phyloP scores from a whole-genome alignment of 148 eudicot species.

The Rhododendron mucronatum region DNA sequence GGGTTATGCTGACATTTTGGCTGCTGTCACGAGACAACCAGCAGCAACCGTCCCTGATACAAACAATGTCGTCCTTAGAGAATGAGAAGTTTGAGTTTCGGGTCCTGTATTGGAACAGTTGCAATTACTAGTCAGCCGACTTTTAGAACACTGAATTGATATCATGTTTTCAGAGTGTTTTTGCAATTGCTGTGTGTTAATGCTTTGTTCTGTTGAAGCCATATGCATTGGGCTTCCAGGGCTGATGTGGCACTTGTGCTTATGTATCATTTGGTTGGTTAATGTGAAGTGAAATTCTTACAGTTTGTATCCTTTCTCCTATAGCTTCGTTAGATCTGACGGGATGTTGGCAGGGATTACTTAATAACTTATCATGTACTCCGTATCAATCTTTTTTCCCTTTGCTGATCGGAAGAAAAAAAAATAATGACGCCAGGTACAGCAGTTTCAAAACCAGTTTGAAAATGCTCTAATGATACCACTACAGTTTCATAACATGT shows the following conservation, averaged over 20 bases:
- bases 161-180: neutral
- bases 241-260: neutral
- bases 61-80: constrained; percentile 5
- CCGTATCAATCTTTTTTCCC: neutral
- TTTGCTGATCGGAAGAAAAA: neutral
- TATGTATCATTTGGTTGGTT: neutral
- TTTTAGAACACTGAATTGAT: neutral
- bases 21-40: constrained; percentile 69
- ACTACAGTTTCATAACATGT: neutral
- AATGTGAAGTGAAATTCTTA: neutral
- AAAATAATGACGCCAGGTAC: neutral
- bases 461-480: neutral
- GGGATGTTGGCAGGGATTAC: neutral
- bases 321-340: neutral
- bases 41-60: constrained; percentile 12
- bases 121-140: neutral
- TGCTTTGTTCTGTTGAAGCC: neutral
- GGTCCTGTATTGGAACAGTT: neutral
- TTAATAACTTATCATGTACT: neutral
- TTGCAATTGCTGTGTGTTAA: neutral
- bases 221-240: neutral
- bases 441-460: neutral
- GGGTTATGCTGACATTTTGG: constrained; percentile 84
- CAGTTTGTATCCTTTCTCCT: neutral
- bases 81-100: neutral